A percentile compares a stretch with the other conserved stretches of the same genome.
phyloP scores from a whole-genome alignment of 345 rosid genomes.

The Murraya paniculata region DNA sequence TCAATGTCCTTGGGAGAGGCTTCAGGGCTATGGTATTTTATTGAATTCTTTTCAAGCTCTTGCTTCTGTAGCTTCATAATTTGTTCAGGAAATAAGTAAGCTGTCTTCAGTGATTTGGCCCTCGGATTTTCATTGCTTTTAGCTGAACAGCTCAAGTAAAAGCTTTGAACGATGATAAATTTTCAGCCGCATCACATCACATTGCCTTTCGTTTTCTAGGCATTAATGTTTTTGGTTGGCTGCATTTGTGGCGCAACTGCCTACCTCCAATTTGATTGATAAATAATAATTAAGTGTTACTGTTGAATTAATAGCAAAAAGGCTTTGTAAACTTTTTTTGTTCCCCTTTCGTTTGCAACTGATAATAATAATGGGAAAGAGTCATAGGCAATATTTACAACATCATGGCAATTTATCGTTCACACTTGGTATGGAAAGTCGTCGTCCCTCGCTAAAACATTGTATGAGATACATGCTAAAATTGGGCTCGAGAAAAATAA shows the following conservation, averaged over 20 bases:
- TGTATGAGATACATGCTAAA: too few relatives aligned
- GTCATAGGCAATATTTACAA: neutral
- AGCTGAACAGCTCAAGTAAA: neutral
- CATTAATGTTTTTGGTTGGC: neutral
- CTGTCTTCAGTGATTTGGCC: constrained; percentile 19
- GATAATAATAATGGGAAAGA: neutral
- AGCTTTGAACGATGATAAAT: neutral
- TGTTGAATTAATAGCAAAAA: neutral
- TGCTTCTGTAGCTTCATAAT: constrained; percentile 21
- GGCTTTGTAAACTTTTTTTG: neutral
- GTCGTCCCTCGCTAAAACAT: too few relatives aligned
- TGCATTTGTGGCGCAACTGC: neutral
- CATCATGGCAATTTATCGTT: neutral
- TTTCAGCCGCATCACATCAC: neutral
- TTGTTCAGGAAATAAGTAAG: constrained; percentile 34
- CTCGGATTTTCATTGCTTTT: neutral
- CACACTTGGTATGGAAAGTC: neutral
- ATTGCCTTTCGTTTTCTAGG: neutral
- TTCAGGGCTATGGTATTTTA: constrained; percentile 11
- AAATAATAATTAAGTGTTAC: neutral
- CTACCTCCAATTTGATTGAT: neutral
- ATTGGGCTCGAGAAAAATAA: too few relatives aligned
- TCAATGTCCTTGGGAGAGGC: constrained; percentile 13
- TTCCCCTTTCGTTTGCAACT: neutral
- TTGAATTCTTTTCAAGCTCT: constrained; percentile 13